Evolutionary conservation across 441 rosid genomes (phyloP), one percentile per base, ranked within the genome.

Genomic region (Jatropha multifida): DNA sequence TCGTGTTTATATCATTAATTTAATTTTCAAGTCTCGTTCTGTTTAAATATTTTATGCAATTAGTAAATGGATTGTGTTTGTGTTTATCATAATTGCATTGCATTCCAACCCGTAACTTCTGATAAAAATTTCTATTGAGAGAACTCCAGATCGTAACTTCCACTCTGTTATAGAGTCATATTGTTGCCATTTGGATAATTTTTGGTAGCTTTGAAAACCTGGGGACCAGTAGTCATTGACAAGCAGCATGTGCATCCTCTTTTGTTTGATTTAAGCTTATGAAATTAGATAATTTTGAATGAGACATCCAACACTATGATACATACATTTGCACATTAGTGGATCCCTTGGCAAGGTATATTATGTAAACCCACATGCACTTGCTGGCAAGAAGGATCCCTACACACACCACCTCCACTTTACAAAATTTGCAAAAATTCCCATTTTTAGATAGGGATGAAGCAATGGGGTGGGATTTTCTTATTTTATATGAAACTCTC

Each of bases 301-400:
- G 15, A 60, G 7, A 60, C 64, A 60, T 2, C 2, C 4, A 60
- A 60, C 9, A 26, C 42, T 52, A 26, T 26, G 11, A 41, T 52
- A 38, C 61, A 2, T 69, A 15, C 73, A 52, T 52, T 27, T 69
- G 61, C 72, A 17, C 17, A 20, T 32, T 5, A 52, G 48, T 32
- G 59, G 6, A 55, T 42, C 60, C 40, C 32, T 5, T 3, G 5
- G 42, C 46, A 42, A 42, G 61, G 44, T 59, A 41, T 23, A 68
- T 32, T 20, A 38, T 56, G 49, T 40, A 1, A 70, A 55, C 23
- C 64, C 73, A 70, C 37, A 60, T 70, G 63, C 73, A 38, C 63
- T 40, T 54, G 63, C 2, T 38, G 37, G 5, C 4, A 38, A 55
- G 51, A 54, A 38, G 73, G 63, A 38, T 70, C 63, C 12, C 12